Evolutionary conservation across 164 flowering plant species (phyloP).

Genomic region (Annona squamosa): DNA sequence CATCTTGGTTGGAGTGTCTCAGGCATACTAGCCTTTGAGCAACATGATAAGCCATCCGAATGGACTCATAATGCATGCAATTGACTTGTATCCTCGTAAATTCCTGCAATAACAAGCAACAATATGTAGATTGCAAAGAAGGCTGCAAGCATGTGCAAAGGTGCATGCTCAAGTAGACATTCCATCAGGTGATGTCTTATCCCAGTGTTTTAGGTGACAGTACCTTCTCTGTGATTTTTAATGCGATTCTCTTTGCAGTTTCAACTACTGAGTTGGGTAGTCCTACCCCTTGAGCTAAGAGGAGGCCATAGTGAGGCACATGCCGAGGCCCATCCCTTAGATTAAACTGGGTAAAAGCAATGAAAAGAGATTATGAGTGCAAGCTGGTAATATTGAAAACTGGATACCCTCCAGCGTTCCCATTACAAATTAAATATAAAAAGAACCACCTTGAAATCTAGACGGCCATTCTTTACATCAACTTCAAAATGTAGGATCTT

Average conservation of each 20-base stretch:
- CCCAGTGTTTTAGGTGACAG: not conserved
- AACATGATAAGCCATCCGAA: conserved; percentile 52
- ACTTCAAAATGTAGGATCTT: conserved; percentile 84
- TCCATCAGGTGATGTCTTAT: not conserved
- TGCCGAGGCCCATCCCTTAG: conserved; percentile 73
- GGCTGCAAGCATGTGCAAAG: not conserved
- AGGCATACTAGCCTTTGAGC: conserved; percentile 78
- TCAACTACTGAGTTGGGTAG: conserved; percentile 72
- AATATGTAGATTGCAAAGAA: not conserved
- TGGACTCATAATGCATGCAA: conserved; percentile 39
- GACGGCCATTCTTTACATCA: conserved; percentile 58
- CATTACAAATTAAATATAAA: not conserved
- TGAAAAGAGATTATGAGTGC: not conserved
- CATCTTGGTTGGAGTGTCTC: conserved; percentile 76
- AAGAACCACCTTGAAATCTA: conserved; percentile 78
- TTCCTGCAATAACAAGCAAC: conserved; percentile 36
- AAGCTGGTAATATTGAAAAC: not conserved
- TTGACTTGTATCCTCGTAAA: conserved; percentile 62
- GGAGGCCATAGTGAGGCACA: conserved; percentile 86
- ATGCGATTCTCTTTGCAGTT: conserved; percentile 68
- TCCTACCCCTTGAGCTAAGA: conserved; percentile 92
- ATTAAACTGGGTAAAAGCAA: conserved; percentile 45
- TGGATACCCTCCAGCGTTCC: not conserved
- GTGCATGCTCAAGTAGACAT: not conserved
- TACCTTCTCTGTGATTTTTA: conserved; percentile 68